These are phyloP conservation scores for Cicer judaicum DNA, from an alignment of 306 rosid species.

Conservation along the genomic window DNA sequence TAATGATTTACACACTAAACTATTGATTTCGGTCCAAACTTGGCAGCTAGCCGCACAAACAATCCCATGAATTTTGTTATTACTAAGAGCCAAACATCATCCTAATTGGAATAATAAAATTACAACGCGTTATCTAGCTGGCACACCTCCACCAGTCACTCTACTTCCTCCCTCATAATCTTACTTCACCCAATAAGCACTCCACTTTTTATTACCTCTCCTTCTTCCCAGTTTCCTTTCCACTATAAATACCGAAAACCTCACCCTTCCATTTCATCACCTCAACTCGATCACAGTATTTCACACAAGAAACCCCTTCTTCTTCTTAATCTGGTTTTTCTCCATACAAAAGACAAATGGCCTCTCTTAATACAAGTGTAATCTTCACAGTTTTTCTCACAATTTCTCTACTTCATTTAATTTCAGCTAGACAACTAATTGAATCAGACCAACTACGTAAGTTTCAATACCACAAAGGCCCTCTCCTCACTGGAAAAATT, in stretches of 20 bases:
- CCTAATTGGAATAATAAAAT: neutral
- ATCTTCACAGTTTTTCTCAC: slow-evolving; percentile 28
- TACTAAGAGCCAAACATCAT: neutral
- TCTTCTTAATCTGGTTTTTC: neutral
- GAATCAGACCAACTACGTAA: slow-evolving; percentile 31
- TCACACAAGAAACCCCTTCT: neutral
- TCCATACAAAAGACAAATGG: slow-evolving; percentile 31
- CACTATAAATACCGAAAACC: neutral
- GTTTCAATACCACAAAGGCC: slow-evolving; percentile 49
- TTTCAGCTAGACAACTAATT: slow-evolving; percentile 35
- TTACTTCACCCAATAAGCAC: slow-evolving; percentile 4
- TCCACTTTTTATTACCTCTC: neutral
- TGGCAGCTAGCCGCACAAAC: neutral
- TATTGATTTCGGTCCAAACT: slow-evolving; percentile 2
- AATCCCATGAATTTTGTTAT: neutral
- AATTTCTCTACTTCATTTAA: slow-evolving; percentile 39
- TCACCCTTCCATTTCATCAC: neutral
- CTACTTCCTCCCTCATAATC: neutral
- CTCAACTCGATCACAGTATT: neutral
- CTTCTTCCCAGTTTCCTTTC: neutral
- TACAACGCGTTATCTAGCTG: slow-evolving; percentile 36
- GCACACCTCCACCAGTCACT: neutral
- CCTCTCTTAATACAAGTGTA: slow-evolving; percentile 17
- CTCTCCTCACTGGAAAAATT: slow-evolving; percentile 52
- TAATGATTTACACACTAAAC: neutral